Evolutionary conservation across 1,284 basidiomycete genomes (phyloP).

Genomic region (Apiotrichum gamsii): DNA sequence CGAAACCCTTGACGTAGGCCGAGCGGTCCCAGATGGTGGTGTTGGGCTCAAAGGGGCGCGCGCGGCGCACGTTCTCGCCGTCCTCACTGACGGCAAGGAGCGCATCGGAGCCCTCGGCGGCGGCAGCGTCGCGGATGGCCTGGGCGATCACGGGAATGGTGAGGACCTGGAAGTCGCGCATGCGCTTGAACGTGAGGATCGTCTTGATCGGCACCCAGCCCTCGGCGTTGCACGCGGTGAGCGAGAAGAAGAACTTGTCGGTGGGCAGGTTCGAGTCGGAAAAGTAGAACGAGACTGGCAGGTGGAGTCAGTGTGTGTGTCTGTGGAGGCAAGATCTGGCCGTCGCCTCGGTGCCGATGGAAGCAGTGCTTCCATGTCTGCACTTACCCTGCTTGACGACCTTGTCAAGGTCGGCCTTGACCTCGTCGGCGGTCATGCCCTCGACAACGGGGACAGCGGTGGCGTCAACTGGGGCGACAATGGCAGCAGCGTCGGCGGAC

Average conservation of each 20-base stretch:
- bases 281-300: slow-evolving; percentile 92
- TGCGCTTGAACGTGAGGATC: slow-evolving; percentile 91
- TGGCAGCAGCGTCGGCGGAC: slow-evolving; percentile 15
- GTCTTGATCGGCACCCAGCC: slow-evolving; percentile 90
- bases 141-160: slow-evolving; percentile 63
- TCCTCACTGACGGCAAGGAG: slow-evolving; percentile 67
- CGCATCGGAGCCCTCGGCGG: slow-evolving; percentile 48
- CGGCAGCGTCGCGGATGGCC: slow-evolving; percentile 54
- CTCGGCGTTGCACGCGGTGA: slow-evolving; percentile 64
- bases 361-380: no score
- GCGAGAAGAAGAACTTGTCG: slow-evolving; percentile 96
- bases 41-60: slow-evolving; percentile 62
- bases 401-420: slow-evolving; percentile 27
- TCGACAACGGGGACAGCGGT: slow-evolving; percentile 25
- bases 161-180: slow-evolving; percentile 63
- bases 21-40: slow-evolving; percentile 64
- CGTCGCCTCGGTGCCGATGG: no score
- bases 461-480: slow-evolving; percentile 17
- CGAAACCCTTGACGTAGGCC: slow-evolving; percentile 88
- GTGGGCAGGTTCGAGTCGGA: slow-evolving; percentile 92
- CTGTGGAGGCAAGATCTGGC: no score
- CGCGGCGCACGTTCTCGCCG: slow-evolving; percentile 65
- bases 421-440: slow-evolving; percentile 34
- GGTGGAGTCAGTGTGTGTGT: background rate
- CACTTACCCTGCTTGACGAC: slow-evolving; percentile 40